Percentiles rank a stretch among this genome's conserved stretches.
Evolutionary conservation across 2,329 filamentous ascomycete genomes (phyloP).

Genomic region (Phaeosphaeria sp.): DNA sequence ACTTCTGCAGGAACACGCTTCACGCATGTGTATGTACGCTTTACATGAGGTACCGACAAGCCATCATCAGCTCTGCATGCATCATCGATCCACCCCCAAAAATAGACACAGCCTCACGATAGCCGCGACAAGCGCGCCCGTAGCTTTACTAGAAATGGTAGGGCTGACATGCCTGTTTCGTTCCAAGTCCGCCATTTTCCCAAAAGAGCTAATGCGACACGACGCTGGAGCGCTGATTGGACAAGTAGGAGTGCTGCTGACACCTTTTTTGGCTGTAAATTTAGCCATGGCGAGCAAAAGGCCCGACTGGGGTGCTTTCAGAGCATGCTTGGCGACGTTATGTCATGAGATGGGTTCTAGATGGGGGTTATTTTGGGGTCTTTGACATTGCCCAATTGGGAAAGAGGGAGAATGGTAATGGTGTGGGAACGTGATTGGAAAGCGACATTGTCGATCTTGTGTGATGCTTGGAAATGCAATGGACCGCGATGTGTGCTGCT

Average conservation of each 20-base stretch:
- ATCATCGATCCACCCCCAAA: constrained; percentile 23
- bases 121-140: constrained; percentile 36
- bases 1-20: constrained; percentile 12
- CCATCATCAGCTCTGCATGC: constrained; percentile 12
- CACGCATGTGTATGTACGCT: neutral
- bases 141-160: neutral
- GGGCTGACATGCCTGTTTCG: neutral
- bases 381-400: neutral
- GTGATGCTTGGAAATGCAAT: neutral
- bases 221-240: constrained; percentile 7
- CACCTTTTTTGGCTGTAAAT: neutral
- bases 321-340: neutral
- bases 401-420: neutral
- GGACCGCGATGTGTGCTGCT: neutral
- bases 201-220: constrained; percentile 5
- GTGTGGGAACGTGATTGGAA: neutral
- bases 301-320: neutral
- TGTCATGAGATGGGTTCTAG: constrained; percentile 2
- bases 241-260: neutral
- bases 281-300: neutral
- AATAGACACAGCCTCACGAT: constrained; percentile 29
- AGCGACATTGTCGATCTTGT: neutral
- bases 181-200: constrained; percentile 24
- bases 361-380: constrained; percentile 21
- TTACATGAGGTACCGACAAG: neutral